A percentile compares a stretch with the other conserved stretches of the same genome.
Conservation (phyloP, 768 basidiomycete species). For the Saitozyma podzolica region DNA sequence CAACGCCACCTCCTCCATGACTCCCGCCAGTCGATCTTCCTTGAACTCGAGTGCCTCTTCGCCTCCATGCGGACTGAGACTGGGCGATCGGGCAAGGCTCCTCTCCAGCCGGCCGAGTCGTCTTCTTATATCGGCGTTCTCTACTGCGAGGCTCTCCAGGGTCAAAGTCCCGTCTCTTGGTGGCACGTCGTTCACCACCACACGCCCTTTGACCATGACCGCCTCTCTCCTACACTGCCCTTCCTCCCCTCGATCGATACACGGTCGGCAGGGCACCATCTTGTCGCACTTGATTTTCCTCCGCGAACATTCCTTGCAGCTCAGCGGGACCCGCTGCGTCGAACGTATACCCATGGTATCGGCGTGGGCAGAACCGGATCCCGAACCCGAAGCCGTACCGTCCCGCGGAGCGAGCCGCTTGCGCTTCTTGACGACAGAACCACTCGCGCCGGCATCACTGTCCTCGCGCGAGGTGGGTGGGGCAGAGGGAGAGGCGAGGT, state of each 20-base stretch:
- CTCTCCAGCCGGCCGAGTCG: not conserved
- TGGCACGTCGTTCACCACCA: not conserved
- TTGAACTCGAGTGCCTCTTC: not conserved
- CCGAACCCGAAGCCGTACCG: no score
- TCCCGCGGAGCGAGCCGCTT: no score
- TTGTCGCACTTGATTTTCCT: conserved; percentile 4
- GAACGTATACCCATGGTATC: not conserved
- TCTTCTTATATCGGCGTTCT: not conserved
- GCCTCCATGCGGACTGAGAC: not conserved
- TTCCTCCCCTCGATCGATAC: conserved; percentile 2
- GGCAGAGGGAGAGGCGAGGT: no score
- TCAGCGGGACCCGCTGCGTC: not conserved
- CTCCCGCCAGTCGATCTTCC: not conserved
- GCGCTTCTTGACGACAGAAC: no score
- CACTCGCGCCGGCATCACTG: no score
- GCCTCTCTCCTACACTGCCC: not conserved
- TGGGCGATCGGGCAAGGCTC: not conserved
- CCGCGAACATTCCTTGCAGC: conserved; percentile 1
- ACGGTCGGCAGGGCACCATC: conserved; percentile 1
- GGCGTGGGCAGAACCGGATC: no score
- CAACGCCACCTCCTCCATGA: conserved; percentile 4
- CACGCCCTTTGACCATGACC: conserved; percentile 3
- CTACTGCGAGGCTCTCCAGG: not conserved
- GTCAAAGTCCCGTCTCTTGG: not conserved
- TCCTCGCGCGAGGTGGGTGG: no score